Evolutionary conservation across 1,284 basidiomycete genomes (phyloP), one percentile per base, ranked within the genome.

Genomic region (Trametes sp.): DNA sequence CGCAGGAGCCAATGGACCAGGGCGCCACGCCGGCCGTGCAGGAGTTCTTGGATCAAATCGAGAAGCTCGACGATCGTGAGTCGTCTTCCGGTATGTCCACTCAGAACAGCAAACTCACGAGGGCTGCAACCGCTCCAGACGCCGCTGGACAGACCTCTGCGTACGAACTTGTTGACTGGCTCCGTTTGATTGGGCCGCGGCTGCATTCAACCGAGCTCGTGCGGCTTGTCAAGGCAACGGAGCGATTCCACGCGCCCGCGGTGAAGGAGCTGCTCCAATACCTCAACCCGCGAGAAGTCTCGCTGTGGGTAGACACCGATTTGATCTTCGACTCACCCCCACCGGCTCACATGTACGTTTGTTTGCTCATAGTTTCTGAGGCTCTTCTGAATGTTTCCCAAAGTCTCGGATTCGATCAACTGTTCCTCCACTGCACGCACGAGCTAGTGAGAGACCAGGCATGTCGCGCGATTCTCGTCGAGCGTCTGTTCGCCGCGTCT

Each of bases 161-260:
- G 0, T 84, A 78, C 56, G 84, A 86, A 59, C 74, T 90, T 0
- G 77, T 90, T 11, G 87, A 89, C 66, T 85, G 82, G 81, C 62
- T 88, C 35, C 84, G 88, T 45, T 73, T 89, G 1, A 67, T 79
- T 1, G 76, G 80, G 19, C 71, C 74, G 26, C 70, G 73, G 0
- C 67, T 84, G 4, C 69, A 72, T 21, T 26, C 74, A 0, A 62
- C 68, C 0, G 79, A 85, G 33, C 69, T 86, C 11, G 68, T 66
- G n/a, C 79, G 80, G 11, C 68, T 88, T 2, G 68, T 78, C 0
- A 54, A 61, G 6, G 72, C 80, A 0, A 61, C 89, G 24, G 67
- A 73, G 21, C 75, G 73, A 16, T 74, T 86, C n/a, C 71, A 85
- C 62, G 69, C 72, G 1, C 77, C 81, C 0, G 78, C 82, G 0